Percentiles rank a stretch among this genome's conserved stretches.
Evolutionary conservation across 2,329 filamentous ascomycete species (phyloP).

Genomic region (Fusarium multiceps): DNA sequence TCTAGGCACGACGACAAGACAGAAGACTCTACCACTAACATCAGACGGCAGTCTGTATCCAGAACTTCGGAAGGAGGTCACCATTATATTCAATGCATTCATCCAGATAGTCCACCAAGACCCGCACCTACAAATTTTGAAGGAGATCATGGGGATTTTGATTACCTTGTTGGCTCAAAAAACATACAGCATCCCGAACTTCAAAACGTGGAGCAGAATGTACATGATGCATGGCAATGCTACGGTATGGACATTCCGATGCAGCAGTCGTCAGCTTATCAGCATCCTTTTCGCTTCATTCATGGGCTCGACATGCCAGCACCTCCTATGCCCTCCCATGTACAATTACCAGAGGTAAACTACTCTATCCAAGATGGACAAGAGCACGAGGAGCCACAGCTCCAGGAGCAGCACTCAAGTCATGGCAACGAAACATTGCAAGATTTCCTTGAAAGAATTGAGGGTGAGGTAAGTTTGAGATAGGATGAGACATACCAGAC

Average conservation of each 20-base stretch:
- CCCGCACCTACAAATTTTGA: background rate
- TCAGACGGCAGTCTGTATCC: background rate
- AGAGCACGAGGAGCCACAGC: background rate
- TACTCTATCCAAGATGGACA: background rate
- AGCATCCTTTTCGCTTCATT: background rate
- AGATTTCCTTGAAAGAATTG: constrained; percentile 46
- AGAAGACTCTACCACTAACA: background rate
- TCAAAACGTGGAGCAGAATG: background rate
- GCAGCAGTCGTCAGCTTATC: background rate
- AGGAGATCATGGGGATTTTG: background rate
- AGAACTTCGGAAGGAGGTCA: constrained; percentile 7
- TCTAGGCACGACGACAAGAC: background rate
- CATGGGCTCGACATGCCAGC: background rate
- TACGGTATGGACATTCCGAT: background rate
- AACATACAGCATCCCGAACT: background rate
- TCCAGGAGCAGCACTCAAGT: background rate
- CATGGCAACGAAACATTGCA: constrained; percentile 36
- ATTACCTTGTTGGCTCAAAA: background rate
- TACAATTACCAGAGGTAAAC: background rate
- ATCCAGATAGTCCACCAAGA: background rate
- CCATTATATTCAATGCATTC: constrained; percentile 1
- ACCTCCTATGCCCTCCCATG: background rate
- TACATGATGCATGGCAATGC: background rate
- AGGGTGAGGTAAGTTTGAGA: constrained; percentile 36
- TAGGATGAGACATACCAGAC: constrained; percentile 6